Evolutionary conservation across 345 rosid species (phyloP), one percentile per base, ranked within the genome.

Genomic region (Syzygium aqueum): DNA sequence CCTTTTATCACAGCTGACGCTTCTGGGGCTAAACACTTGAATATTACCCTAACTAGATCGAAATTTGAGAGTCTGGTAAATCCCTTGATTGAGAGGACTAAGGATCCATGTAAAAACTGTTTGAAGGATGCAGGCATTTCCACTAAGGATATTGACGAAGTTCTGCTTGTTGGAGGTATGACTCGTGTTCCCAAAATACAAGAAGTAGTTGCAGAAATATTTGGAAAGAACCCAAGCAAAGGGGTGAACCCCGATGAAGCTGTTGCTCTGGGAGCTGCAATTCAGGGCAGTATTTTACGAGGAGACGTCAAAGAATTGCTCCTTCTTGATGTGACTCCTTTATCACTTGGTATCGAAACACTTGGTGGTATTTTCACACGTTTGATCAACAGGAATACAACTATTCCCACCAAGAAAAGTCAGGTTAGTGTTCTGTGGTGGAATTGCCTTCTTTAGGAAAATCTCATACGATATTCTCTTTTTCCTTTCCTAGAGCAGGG

Each of bases 111-210:
- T 78, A 90, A 86, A 77, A 91, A 85, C 86, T 91, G 93, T 85
- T 61, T 91, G 92, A 90, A 91, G 90, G 93, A 91, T 87, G 91
- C 93, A 11, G 87, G 89, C 2, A 51, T 91, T 65, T 59, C 93
- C 16, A 86, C 80, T 78, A 86, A 85, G 37, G 93, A 88, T 84
- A 89, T 91, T 8, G 88, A 90, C 86, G 92, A 90, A 73, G 93
- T 91, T 52, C 88, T 91, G 51, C 90, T 91, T 22, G 91, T 91
- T 65, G 93, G 93, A 30, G 92, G 92, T 52, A 91, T 91, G 92
- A 91, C 92, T 49, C 91, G 91, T 80, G 91, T 91, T 86, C 93
- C 93, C 43, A 91, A 91, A 85, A 89, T 91, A 51, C 93, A 91
- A 85, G 89, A 91, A 54, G 85, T 89, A 27, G 93, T 91, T 51